These are phyloP conservation scores for Verticillium klebahnii DNA, from an alignment of 2,329 filamentous ascomycete genomes.

Conservation along the genomic window DNA sequence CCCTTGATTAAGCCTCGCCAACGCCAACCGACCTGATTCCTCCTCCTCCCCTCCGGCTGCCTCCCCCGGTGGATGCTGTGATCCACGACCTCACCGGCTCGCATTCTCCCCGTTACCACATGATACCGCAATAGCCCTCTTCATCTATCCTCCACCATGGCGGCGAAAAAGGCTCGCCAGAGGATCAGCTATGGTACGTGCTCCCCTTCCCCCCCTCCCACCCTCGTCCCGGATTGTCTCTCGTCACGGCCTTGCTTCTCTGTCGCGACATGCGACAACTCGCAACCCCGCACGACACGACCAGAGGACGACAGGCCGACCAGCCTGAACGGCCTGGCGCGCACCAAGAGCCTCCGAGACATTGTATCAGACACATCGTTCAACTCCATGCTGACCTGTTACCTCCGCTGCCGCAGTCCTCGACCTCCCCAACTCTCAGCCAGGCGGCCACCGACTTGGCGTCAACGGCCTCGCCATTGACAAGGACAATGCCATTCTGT, in stretches of 20 bases:
- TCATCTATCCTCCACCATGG: slow-evolving; percentile 35
- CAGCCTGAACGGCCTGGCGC: neutral
- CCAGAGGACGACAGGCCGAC: neutral
- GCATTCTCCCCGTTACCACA: neutral
- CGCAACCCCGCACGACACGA: neutral
- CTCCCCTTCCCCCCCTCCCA: neutral
- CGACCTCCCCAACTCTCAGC: slow-evolving; percentile 53
- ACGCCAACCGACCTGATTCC: too few species aligned
- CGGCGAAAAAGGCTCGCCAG: slow-evolving; percentile 62
- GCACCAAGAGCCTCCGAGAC: neutral
- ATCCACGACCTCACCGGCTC: slow-evolving; percentile 5
- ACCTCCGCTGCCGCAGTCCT: slow-evolving; percentile 38
- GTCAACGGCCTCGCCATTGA: slow-evolving; percentile 94
- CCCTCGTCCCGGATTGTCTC: neutral
- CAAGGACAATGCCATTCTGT: slow-evolving; percentile 79
- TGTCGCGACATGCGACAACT: neutral
- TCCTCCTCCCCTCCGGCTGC: neutral
- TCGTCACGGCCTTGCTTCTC: too few species aligned
- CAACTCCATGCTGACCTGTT: neutral
- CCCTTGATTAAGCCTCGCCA: too few species aligned
- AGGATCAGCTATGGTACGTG: slow-evolving; percentile 64
- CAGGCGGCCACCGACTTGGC: slow-evolving; percentile 83
- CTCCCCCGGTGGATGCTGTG: neutral
- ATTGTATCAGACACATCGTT: neutral
- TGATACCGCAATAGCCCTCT: neutral